Evolutionary conservation across 176 grass and related monocot genomes (phyloP).

Genomic region (Pharus latifolius): DNA sequence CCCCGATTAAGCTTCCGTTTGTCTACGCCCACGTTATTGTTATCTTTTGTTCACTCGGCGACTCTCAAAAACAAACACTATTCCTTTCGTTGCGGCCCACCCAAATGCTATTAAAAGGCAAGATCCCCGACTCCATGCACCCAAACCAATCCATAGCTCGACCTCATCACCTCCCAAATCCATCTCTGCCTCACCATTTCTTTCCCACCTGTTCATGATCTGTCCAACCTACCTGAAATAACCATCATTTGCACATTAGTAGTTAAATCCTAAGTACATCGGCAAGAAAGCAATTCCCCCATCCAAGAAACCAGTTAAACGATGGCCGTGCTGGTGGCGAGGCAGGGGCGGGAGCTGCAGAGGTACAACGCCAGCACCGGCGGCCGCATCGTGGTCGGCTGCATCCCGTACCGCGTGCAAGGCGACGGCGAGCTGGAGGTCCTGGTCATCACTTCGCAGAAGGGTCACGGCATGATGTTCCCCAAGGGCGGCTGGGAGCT

Average conservation of each 20-base stretch:
- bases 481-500: conserved; percentile 97
- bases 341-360: conserved; percentile 87
- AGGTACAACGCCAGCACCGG: conserved; percentile 65
- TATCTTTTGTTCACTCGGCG: background rate
- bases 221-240: too few species aligned
- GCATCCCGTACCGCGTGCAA: conserved; percentile 63
- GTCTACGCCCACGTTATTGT: conserved; percentile 28
- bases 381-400: conserved; percentile 70
- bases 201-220: too few species aligned
- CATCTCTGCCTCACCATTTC: background rate
- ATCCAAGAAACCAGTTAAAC: background rate
- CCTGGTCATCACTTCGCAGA: conserved; percentile 83
- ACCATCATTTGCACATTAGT: too few species aligned
- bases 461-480: conserved; percentile 93
- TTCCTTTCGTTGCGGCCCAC: background rate
- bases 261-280: too few species aligned
- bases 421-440: conserved; percentile 51
- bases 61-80: background rate
- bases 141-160: conserved; percentile 7
- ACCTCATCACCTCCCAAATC: background rate
- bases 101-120: conserved; percentile 33
- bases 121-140: background rate
- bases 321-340: conserved; percentile 73
- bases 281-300: background rate
- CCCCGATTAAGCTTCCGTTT: background rate